Base-by-base conservation (phyloP, 2,329 filamentous ascomycete species). In the Phialocephala sp. region DNA sequence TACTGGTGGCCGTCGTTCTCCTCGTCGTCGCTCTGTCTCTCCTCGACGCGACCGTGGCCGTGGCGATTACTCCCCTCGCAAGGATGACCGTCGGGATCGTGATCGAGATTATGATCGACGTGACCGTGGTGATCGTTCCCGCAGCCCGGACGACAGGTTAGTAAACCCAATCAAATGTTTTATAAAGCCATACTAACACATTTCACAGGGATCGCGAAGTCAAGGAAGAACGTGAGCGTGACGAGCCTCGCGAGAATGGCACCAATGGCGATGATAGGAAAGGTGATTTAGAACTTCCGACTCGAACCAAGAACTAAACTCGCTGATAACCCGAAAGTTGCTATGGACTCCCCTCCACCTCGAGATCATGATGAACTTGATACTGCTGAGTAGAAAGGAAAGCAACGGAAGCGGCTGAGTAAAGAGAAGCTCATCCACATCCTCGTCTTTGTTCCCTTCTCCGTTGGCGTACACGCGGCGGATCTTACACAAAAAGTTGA, bases 211-310 rank as follows among this genome's bases (percentile, higher is more conserved):
- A 84, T 62, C 80, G 80, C 22, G 79, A 82, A 58, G 73, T 75
- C 58, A 84, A 85, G 72, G 82, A 84, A 57, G 81, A 85, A 68
- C 86, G 89, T 63, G 69, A 68, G n/a, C 65, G 64, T 65, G 89
- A 91, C 62, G 89, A 91, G 73, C 87, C 89, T 72, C 89, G 89
- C 72, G 92, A 95, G 75, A 91, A 90, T 74, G 90, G 86, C 56
- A 84, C 91, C 27, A 96, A 94, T 75, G 93, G 91, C 66, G 93
- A 97, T 72, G 93, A 97, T 71, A 89, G 92, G 76, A 98, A 98
- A 88, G 88, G 94, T 97, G 80, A 71, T 78, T 76, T 67, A 63
- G 47, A 60, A 66, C 58, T 71, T 65, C 66, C 69, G 67, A 60
- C 60, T 22, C 66, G 62, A 63, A 14, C 57, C 27, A 27, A 63